phyloP scores from a whole-genome alignment of 805 yeast species.

The Candida nonsorbophila region DNA sequence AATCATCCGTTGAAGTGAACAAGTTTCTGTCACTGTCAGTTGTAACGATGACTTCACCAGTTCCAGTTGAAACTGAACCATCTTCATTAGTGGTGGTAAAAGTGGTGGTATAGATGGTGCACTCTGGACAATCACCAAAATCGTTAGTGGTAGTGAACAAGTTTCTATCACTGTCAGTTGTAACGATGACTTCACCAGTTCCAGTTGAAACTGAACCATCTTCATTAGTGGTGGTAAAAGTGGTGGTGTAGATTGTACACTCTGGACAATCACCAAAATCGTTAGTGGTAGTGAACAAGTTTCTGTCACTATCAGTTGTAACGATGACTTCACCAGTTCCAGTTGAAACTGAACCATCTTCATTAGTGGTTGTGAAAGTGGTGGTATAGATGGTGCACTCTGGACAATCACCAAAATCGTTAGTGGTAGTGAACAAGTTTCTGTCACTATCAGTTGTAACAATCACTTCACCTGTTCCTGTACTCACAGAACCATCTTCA shows the following conservation, averaged over 20 bases:
- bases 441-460: conserved; percentile 12
- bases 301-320: conserved; percentile 10
- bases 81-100: conserved; percentile 7
- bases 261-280: conserved; percentile 3
- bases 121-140: conserved; percentile 5
- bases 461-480: conserved; percentile 11
- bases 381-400: conserved; percentile 10
- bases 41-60: conserved; percentile 9
- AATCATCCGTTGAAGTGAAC: conserved; percentile 3
- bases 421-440: conserved; percentile 2
- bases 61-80: conserved; percentile 6
- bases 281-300: conserved; percentile 9
- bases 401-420: conserved; percentile 3
- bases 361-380: conserved; percentile 4
- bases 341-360: conserved; percentile 9
- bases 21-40: conserved; percentile 10
- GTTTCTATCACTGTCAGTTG: conserved; percentile 9
- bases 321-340: conserved; percentile 10
- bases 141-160: conserved; percentile 9
- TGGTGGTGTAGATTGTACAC: conserved; percentile 10
- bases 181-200: conserved; percentile 9
- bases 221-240: conserved; percentile 7
- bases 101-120: conserved; percentile 8
- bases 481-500: conserved; percentile 8
- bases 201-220: conserved; percentile 9